phyloP scores from a whole-genome alignment of 257 asterid genomes.

The Lantana camara region DNA sequence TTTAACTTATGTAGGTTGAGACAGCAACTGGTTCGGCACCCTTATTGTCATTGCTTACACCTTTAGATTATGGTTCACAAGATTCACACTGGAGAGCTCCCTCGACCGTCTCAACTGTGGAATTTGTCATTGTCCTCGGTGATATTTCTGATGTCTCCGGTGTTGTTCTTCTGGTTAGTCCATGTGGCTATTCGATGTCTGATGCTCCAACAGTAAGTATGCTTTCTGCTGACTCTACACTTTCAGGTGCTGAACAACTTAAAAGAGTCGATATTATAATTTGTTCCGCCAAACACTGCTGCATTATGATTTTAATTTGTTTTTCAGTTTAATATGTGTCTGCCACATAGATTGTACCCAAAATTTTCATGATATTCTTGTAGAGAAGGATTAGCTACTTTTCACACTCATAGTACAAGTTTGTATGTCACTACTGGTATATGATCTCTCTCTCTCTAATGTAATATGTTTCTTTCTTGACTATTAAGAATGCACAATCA shows the following conservation, averaged over 20 bases:
- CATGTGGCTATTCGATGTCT: constrained; percentile 86
- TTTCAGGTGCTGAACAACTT: constrained; percentile 19
- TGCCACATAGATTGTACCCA: constrained; percentile 2
- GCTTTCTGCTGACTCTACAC: constrained; percentile 22
- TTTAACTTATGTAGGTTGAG: constrained; percentile 63
- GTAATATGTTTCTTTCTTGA: background rate
- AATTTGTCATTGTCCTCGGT: constrained; percentile 76
- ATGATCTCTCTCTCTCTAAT: background rate
- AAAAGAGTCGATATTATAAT: constrained; percentile 17
- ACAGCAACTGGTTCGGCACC: constrained; percentile 92
- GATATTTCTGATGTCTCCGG: constrained; percentile 89
- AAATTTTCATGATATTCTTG: constrained; percentile 19
- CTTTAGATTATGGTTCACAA: constrained; percentile 64
- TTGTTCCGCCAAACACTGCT: constrained; percentile 12
- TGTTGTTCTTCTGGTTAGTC: constrained; percentile 82
- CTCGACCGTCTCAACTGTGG: constrained; percentile 67
- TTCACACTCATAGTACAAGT: background rate
- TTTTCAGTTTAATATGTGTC: constrained; percentile 6
- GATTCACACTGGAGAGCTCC: constrained; percentile 96
- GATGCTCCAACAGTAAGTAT: constrained; percentile 94
- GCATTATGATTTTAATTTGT: background rate
- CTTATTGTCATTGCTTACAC: constrained; percentile 73
- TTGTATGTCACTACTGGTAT: background rate
- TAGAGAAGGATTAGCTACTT: background rate
- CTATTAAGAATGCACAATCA: background rate